Evolutionary conservation across 1,284 basidiomycete genomes (phyloP), one percentile per base, ranked within the genome.

Genomic region (Trametes sp.): DNA sequence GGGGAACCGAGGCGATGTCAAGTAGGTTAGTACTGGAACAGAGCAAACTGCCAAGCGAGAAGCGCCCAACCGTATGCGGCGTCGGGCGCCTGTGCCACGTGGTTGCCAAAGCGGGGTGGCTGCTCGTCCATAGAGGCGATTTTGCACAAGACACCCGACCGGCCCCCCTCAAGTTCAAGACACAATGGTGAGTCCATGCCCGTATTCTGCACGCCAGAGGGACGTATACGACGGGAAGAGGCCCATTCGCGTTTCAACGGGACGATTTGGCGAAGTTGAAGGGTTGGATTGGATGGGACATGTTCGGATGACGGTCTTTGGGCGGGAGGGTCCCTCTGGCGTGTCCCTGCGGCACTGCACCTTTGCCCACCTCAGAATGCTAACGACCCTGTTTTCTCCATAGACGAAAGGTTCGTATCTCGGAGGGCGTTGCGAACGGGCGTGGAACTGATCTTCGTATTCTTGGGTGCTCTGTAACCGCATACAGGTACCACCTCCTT

Each of bases 401-500:
- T 79, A 89, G 88, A 89, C 87, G 76, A 92, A 92, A 92, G 91
- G 90, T 92, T 81, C 74, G 86, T 82, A 72, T 44, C 31, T 35
- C 16, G 54, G 54, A 54, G 19, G 35, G 28, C 33, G 26, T 19
- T 2, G 19, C 42, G 45, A 3, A 46, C 35, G 7, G 45, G 19
- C 24, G 53, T 51, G 55, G 62, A 62, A 64, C 69, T 75, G 62
- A 74, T 67, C 54, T 55, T 48, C 33, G 48, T 52, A n/a, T 53
- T n/a, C 59, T 65, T 51, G 45, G 21, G 38, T 50, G 51, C 64
- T 69, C 69, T 70, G 51, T 73, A 67, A 73, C 62, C 70, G 68
- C 70, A 70, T 64, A 76, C 77, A 94, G 92, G 93, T 89, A 95
- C 93, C 77, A 93, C 93, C 78, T 95, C 93, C 76, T 95, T 95